phyloP scores from a whole-genome alignment of 1,139 yeast species.

The Lipomyces yarrowii region DNA sequence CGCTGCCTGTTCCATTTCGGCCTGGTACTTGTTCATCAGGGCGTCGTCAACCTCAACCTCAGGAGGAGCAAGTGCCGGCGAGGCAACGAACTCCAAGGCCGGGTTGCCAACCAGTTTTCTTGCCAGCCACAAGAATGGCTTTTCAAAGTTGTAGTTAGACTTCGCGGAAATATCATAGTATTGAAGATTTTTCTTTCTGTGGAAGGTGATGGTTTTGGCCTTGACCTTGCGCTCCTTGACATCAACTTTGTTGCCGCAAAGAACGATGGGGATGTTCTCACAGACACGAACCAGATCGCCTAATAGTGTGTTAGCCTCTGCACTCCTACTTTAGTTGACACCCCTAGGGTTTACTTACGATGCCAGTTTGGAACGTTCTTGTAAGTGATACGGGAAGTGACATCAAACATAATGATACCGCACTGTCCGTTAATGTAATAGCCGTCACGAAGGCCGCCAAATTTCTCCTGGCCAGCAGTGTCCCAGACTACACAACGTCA shows the following conservation, averaged over 20 bases:
- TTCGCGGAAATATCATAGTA: conserved; percentile 99
- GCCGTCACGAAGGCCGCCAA: conserved; percentile 99
- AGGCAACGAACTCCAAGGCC: conserved; percentile 95
- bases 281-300: conserved; percentile 95
- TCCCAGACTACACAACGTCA: conserved; percentile 71
- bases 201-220: conserved; percentile 99
- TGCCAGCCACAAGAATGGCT: conserved; percentile 99
- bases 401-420: conserved; percentile 99
- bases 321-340: not conserved
- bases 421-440: conserved; percentile 99
- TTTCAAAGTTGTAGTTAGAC: conserved; percentile 99
- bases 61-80: conserved; percentile 99
- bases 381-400: conserved; percentile 98
- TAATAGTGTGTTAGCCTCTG: conserved; percentile 43
- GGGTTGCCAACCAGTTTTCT: conserved; percentile 99
- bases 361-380: conserved; percentile 99
- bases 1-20: conserved; percentile 99
- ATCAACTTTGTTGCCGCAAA: conserved; percentile 99
- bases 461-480: conserved; percentile 99
- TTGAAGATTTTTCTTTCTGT: conserved; percentile 96
- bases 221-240: conserved; percentile 99
- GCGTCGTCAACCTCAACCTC: conserved; percentile 97
- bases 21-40: conserved; percentile 97
- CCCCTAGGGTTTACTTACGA: conserved; percentile 41
- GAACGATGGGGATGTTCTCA: conserved; percentile 98